Base-by-base conservation (phyloP, 139 green algal species). In the Chlorella sp. region DNA sequence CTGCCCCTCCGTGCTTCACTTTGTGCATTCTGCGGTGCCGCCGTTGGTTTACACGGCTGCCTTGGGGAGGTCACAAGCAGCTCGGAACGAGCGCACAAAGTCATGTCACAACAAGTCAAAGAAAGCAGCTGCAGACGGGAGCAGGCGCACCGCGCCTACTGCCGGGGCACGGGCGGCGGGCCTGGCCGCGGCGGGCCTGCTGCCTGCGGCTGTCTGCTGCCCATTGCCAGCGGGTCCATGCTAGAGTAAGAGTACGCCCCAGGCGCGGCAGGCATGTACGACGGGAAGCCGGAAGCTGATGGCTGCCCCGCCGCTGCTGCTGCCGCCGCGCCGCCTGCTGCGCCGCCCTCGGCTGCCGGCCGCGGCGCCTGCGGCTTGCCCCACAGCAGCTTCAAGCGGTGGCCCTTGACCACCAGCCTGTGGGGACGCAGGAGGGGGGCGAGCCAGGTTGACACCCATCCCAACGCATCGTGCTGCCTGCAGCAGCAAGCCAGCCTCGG, bases 381-480 rank as follows among this genome's bases (percentile, higher is more conserved):
- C 97, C 97, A 99, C 89, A 98, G 94, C 56, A 99, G 88, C 76
- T 93, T 96, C 60, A 93, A 86, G 9, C 92, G 86, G 32, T 92
- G 40, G 3, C 96, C 97, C 79, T 98, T 98, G 73, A 99, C 87
- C 24, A 95, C 88, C 40, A 99, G 92, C 83, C 89, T 91, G 83
- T 65, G 43, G 30, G 36, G 20, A 26, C 1, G 40, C 16, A 26
- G 75, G n/a, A 41, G 14, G 67, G 26, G 36, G 32, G 34, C 17
- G 8, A 3, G 13, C 5, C 36, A 74, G 14, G 16, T 17, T 32
- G 67, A 28, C 9, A 24, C 13, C 16, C 64, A 69, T 8, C 60
- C 34, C 20, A 65, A n/a, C n/a, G n/a, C n/a, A n/a, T n/a, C n/a
- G n/a, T n/a, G n/a, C n/a, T n/a, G n/a, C n/a, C 16, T 38, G 64